Evolutionary conservation across 176 grass and related monocot species (phyloP).

Genomic region (Triticum monococcum): DNA sequence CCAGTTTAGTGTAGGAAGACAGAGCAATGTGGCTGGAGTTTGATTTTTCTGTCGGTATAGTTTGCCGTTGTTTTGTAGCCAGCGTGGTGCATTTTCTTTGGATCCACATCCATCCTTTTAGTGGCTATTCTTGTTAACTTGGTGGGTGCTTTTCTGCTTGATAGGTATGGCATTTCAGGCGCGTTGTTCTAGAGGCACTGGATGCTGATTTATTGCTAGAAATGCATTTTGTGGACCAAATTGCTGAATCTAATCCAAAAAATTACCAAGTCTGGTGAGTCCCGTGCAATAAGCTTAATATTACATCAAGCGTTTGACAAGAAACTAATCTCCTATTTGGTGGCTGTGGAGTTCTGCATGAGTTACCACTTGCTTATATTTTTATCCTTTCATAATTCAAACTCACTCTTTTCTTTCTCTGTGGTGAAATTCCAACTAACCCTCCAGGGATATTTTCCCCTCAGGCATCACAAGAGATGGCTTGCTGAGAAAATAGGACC

Average conservation of each 20-base stretch:
- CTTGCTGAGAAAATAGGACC: slow-evolving; percentile 89
- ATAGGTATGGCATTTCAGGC: slow-evolving; percentile 97
- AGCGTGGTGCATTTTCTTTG: slow-evolving; percentile 19
- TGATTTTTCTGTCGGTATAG: neutral
- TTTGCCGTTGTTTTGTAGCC: neutral
- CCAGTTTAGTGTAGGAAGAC: neutral
- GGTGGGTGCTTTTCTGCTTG: slow-evolving; percentile 8
- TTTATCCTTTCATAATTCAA: slow-evolving; percentile 10
- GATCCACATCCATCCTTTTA: neutral
- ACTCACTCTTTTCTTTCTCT: neutral
- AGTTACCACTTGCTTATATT: neutral
- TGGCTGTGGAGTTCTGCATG: slow-evolving; percentile 2
- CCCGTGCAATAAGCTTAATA: neutral
- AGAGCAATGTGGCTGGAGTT: neutral
- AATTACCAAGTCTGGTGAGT: slow-evolving; percentile 97
- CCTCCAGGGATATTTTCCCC: neutral
- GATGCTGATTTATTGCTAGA: slow-evolving; percentile 67
- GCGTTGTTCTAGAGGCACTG: slow-evolving; percentile 80
- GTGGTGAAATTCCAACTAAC: slow-evolving; percentile 12
- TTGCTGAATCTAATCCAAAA: slow-evolving; percentile 64
- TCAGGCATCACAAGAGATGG: slow-evolving; percentile 97
- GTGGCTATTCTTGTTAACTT: slow-evolving; percentile 8
- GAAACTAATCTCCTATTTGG: neutral
- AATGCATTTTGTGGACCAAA: slow-evolving; percentile 64
- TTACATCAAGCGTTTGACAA: neutral